Conservation (phyloP, 441 rosid genomes). For the Croton laevigatus region DNA sequence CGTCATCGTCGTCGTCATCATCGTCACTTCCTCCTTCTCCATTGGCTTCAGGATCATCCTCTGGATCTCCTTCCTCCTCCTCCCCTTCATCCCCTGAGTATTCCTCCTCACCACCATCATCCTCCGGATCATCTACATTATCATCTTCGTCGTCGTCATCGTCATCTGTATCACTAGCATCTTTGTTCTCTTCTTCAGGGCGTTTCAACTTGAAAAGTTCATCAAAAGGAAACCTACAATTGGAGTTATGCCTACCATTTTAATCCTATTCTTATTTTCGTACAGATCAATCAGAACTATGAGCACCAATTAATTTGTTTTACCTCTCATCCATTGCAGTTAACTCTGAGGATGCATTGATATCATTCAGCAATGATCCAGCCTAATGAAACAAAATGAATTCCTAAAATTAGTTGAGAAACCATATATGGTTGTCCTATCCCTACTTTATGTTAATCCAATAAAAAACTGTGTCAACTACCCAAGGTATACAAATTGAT, state of each 20-base stretch:
- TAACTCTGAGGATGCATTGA: constrained; percentile 21
- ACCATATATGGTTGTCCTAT: not conserved
- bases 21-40: constrained; percentile 56
- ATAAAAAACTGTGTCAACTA: not conserved
- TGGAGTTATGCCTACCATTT: not conserved
- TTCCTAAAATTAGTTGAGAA: not conserved
- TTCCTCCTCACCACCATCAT: constrained; percentile 56
- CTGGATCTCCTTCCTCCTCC: constrained; percentile 58
- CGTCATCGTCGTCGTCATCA: constrained; percentile 32
- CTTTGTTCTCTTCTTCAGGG: constrained; percentile 45
- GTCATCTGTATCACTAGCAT: constrained; percentile 59
- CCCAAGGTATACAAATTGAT: not conserved
- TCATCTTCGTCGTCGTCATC: constrained; percentile 39
- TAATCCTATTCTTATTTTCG: not conserved
- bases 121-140: constrained; percentile 44
- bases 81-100: constrained; percentile 58
- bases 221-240: constrained; percentile 42
- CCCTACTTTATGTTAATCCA: not conserved
- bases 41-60: constrained; percentile 61
- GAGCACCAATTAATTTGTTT: not conserved
- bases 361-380: constrained; percentile 33
- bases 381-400: constrained; percentile 30
- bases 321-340: constrained; percentile 45
- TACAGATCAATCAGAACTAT: not conserved
- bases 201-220: constrained; percentile 41